Evolutionary conservation across 2,329 filamentous ascomycete species (phyloP), one percentile per base, ranked within the genome.

Genomic region (Curvularia verruculosa): DNA sequence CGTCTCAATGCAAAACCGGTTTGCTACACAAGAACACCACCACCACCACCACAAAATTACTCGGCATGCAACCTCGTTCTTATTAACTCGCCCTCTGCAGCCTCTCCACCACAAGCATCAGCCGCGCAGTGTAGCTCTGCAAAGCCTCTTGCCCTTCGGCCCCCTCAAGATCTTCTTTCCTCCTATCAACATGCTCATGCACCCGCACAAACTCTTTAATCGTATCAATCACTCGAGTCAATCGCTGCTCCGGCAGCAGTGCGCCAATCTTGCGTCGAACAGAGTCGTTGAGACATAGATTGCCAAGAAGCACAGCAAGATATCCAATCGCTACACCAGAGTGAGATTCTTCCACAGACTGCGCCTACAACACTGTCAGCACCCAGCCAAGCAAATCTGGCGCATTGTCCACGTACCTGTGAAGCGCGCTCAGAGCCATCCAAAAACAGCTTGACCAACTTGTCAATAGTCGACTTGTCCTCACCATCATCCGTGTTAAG

Each of bases 291-390:
- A 95, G 80, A 65, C 87, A 92, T 23, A 97, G 79, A 64, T 92
- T 95, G 18, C 92, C 91, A 2, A 98, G 82, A 5, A 96, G 81
- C 13, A 97, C 88, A 0, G 92, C 88, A 23, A 97, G 82, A 73
- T 96, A 97, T 15, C 92, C 93, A 73, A 94, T 87, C 1, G 90
- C 88, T 26, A 98, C 92, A 65, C 93, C 92, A 49, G 89, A 83
- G 58, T 90, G 87, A 24, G 88, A 88, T 71, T 93, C 91, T 69
- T 91, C 77, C 56, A 84, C 77, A 5, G 82, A 84, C 60, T 82
- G 75, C 53, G 82, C 83, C 81, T 84, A 52, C 13, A 18, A 7
- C 9, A 9, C 45, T 6, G 59, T 73, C 55, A 70, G 63, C 41
- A n/a, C 46, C n/a, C 43, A 18, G 15, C 45, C 26, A n/a, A 31